These are phyloP conservation scores for Trebouxia sp. DNA, from an alignment of 139 green algal genomes.

Conservation along the genomic window DNA sequence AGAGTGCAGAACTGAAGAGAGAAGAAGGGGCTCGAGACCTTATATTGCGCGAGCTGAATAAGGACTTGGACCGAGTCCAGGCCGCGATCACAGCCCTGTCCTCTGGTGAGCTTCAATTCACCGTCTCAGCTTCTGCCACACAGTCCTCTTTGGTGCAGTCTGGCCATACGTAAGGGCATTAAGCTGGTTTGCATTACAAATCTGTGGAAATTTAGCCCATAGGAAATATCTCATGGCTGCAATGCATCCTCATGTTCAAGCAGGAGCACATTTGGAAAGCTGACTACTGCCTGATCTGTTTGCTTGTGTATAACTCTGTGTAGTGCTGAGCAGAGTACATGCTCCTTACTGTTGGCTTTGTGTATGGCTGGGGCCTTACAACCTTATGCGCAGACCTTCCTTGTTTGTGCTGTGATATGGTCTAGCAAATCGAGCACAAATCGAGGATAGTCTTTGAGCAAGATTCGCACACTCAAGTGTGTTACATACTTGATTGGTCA, in stretches of 20 bases:
- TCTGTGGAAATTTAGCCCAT: conserved; percentile 12
- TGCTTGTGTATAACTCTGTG: conserved; percentile 16
- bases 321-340: conserved; percentile 16
- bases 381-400: conserved; percentile 17
- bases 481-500: conserved; percentile 20
- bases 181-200: conserved; percentile 8
- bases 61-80: conserved; percentile 15
- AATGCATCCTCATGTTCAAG: conserved; percentile 8
- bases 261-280: conserved; percentile 1
- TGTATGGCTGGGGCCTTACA: conserved; percentile 21
- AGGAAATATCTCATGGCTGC: conserved; percentile 8
- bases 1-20: not conserved
- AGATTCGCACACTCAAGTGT: conserved; percentile 21
- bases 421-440: conserved; percentile 21
- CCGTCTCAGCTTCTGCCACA: conserved; percentile 18
- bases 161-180: conserved; percentile 8
- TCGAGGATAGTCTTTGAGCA: conserved; percentile 23
- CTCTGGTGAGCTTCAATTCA: conserved; percentile 2
- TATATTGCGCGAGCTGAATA: conserved; percentile 9
- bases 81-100: conserved; percentile 2
- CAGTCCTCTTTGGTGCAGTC: conserved; percentile 10
- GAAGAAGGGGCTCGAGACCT: not conserved
- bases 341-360: conserved; percentile 19
- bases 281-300: conserved; percentile 18
- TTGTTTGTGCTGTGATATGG: conserved; percentile 24